Evolutionary conservation across 225 moss, liverwort and hornwort genomes (phyloP).

Genomic region (Pseudisothecium myosuroides): DNA sequence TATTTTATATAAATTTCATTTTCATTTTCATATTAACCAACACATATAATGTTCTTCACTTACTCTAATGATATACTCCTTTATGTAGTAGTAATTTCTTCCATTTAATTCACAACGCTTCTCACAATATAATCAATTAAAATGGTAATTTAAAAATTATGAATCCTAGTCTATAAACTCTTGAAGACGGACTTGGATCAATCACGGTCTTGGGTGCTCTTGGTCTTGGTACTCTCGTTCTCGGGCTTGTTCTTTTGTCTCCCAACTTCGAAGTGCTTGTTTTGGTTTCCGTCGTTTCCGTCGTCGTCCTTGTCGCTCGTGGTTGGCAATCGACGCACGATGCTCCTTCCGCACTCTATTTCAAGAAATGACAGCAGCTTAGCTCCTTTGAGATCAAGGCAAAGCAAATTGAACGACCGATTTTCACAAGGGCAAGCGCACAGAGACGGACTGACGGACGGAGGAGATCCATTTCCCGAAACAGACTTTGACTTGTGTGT

Average conservation of each 20-base stretch:
- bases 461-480: neutral
- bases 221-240: neutral
- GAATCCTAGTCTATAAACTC: neutral
- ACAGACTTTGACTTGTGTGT: too few relatives aligned
- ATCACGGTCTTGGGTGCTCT: neutral
- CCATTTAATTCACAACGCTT: neutral
- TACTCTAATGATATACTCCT: neutral
- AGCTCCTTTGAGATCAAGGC: neutral
- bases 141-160: neutral
- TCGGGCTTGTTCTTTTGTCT: neutral
- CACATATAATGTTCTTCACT: neutral
- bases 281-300: neutral
- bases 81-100: too few relatives aligned
- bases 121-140: neutral
- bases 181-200: neutral
- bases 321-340: neutral
- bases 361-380: neutral
- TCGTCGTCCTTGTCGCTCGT: neutral
- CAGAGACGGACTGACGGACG: neutral
- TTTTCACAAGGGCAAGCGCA: neutral
- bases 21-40: neutral
- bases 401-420: neutral
- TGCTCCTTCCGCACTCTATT: neutral
- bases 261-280: neutral
- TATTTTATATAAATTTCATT: neutral